phyloP scores from a whole-genome alignment of 2,329 filamentous ascomycete species.

The Xylaria polymorpha region DNA sequence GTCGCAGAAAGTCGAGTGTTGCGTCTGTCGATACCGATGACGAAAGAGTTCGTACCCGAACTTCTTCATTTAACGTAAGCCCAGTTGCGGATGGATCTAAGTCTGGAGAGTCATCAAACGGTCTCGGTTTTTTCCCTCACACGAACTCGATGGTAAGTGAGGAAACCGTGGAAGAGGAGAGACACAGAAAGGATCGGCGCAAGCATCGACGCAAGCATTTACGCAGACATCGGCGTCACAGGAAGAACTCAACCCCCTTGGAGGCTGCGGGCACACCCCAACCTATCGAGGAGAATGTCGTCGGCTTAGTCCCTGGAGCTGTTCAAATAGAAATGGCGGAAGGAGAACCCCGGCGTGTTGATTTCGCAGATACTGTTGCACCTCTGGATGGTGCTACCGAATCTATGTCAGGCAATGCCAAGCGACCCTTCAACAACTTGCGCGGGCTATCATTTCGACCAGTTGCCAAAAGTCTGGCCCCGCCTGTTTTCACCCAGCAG shows the following conservation, averaged over 20 bases:
- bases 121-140: conserved; percentile 51
- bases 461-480: conserved; percentile 74
- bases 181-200: conserved; percentile 50
- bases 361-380: conserved; percentile 60
- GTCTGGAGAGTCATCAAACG: conserved; percentile 55
- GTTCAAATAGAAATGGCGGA: conserved; percentile 37
- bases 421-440: conserved; percentile 65
- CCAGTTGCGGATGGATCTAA: conserved; percentile 53
- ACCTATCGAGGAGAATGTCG: conserved; percentile 50
- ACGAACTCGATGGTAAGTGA: conserved; percentile 57
- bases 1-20: conserved; percentile 80
- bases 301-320: conserved; percentile 42
- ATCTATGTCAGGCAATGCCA: conserved; percentile 41
- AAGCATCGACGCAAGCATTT: conserved; percentile 55
- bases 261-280: conserved; percentile 39
- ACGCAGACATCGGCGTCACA: conserved; percentile 56
- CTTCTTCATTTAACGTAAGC: conserved; percentile 57
- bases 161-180: conserved; percentile 59
- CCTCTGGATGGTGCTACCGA: conserved; percentile 49
- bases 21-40: conserved; percentile 71
- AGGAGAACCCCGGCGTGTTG: conserved; percentile 66
- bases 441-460: conserved; percentile 72
- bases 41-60: conserved; percentile 49
- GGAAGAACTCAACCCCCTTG: conserved; percentile 40
- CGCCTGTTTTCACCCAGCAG: conserved; percentile 73